phyloP scores from a whole-genome alignment of 106 monocot genomes.

The Agapanthus africanus region DNA sequence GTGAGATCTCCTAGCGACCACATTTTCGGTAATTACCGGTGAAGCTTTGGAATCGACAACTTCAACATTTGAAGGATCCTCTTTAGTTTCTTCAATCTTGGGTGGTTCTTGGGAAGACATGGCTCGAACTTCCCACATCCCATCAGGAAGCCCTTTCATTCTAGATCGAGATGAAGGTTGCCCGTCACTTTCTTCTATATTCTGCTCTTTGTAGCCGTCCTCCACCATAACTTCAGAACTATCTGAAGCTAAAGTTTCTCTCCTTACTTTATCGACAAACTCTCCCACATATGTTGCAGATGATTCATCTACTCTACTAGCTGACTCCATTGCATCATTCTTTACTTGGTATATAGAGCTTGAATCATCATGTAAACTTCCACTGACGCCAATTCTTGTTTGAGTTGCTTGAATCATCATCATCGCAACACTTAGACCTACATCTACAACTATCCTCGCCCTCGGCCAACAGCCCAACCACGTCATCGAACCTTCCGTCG shows the following conservation, averaged over 20 bases:
- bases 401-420: not conserved
- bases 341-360: not conserved
- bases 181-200: constrained; percentile 17
- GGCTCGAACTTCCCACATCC: constrained; percentile 48
- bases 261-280: constrained; percentile 25
- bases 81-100: constrained; percentile 22
- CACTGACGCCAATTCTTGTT: no score
- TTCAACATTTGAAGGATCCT: constrained; percentile 14
- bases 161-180: constrained; percentile 28
- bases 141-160: constrained; percentile 56
- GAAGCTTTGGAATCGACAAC: constrained; percentile 11
- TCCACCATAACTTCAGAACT: not conserved
- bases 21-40: constrained; percentile 24
- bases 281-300: constrained; percentile 18
- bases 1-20: constrained; percentile 37
- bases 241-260: constrained; percentile 11
- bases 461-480: no score
- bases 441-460: not conserved
- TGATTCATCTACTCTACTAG: constrained; percentile 15
- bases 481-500: no score
- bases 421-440: not conserved
- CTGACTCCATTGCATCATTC: constrained; percentile 10
- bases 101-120: constrained; percentile 26
- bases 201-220: not conserved
- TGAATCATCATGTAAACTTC: constrained; percentile 3